Evolutionary conservation across 1,139 yeast genomes (phyloP).

Genomic region (Saccharomycopsis crataegensis): DNA sequence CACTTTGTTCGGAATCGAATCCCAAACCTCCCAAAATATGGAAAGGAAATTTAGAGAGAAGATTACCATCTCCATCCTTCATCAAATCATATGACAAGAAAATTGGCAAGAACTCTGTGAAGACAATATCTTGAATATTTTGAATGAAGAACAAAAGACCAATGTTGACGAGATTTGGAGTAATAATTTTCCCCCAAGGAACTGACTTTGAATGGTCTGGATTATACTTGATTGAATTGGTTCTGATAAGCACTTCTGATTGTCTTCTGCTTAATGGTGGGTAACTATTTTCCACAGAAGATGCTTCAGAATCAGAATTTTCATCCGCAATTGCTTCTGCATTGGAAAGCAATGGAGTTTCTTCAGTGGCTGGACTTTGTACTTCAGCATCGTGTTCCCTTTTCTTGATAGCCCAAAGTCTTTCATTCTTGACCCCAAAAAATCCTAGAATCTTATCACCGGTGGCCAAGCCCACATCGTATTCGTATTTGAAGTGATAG

Average conservation of each 20-base stretch:
- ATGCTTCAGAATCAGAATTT: background rate
- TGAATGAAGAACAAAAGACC: conserved; percentile 37
- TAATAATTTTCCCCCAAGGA: conserved; percentile 6
- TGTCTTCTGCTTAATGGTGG: conserved; percentile 30
- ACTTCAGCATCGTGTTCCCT: background rate
- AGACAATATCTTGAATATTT: conserved; percentile 46
- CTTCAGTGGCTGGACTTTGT: conserved; percentile 5
- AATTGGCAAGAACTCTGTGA: conserved; percentile 53
- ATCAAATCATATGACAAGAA: conserved; percentile 44
- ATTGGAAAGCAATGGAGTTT: background rate
- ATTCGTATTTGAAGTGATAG: conserved; percentile 33
- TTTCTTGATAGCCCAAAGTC: conserved; percentile 30
- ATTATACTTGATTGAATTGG: background rate
- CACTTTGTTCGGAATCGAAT: conserved; percentile 41
- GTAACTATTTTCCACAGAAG: background rate
- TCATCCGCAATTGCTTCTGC: conserved; percentile 15
- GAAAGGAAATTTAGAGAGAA: conserved; percentile 39
- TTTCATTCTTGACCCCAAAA: conserved; percentile 31
- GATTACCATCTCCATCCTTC: conserved; percentile 22
- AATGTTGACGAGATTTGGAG: conserved; percentile 36
- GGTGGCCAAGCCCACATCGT: conserved; percentile 46
- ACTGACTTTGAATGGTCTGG: background rate
- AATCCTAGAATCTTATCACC: conserved; percentile 40
- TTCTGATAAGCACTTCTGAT: conserved; percentile 34
- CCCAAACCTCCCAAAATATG: conserved; percentile 44